Evolutionary conservation across 2,329 filamentous ascomycete species (phyloP).

Genomic region (Cercospora canescens): DNA sequence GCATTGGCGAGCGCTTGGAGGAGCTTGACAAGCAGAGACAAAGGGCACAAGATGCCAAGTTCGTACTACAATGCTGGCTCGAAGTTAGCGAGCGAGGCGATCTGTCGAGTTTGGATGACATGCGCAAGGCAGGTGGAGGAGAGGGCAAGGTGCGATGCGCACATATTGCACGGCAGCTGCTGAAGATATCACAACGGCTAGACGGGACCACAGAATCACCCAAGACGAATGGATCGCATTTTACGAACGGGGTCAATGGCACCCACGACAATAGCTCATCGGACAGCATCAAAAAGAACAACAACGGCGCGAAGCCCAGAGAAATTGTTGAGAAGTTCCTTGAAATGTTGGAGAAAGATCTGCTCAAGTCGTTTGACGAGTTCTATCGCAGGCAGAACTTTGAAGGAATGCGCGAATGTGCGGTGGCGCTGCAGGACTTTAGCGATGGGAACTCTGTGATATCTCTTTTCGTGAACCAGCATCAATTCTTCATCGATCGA

Average conservation of each 20-base stretch:
- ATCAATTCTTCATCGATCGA: slow-evolving; percentile 97
- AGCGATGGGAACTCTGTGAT: slow-evolving; percentile 95
- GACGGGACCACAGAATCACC: slow-evolving; percentile 61
- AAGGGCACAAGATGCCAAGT: slow-evolving; percentile 88
- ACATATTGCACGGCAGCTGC: slow-evolving; percentile 87
- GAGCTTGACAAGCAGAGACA: slow-evolving; percentile 91
- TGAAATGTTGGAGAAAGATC: slow-evolving; percentile 90
- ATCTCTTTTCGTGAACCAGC: slow-evolving; percentile 95
- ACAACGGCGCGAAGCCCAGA: slow-evolving; percentile 55
- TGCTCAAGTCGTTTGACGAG: slow-evolving; percentile 94
- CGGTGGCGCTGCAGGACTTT: slow-evolving; percentile 91
- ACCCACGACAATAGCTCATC: slow-evolving; percentile 42
- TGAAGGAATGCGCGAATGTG: slow-evolving; percentile 96
- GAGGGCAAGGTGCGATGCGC: slow-evolving; percentile 94
- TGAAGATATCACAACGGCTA: slow-evolving; percentile 89
- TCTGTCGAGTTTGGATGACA: slow-evolving; percentile 82
- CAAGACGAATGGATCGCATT: slow-evolving; percentile 32
- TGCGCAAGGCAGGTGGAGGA: slow-evolving; percentile 78
- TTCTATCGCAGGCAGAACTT: slow-evolving; percentile 95
- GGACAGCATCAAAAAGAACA: slow-evolving; percentile 51
- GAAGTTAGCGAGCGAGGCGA: slow-evolving; percentile 90
- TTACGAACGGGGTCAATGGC: slow-evolving; percentile 52
- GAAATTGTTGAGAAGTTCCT: slow-evolving; percentile 96
- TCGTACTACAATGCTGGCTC: slow-evolving; percentile 94
- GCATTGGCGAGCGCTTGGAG: slow-evolving; percentile 91